These are phyloP conservation scores for Scleroderma bovista DNA, from an alignment of 768 basidiomycete species.

Conservation along the genomic window DNA sequence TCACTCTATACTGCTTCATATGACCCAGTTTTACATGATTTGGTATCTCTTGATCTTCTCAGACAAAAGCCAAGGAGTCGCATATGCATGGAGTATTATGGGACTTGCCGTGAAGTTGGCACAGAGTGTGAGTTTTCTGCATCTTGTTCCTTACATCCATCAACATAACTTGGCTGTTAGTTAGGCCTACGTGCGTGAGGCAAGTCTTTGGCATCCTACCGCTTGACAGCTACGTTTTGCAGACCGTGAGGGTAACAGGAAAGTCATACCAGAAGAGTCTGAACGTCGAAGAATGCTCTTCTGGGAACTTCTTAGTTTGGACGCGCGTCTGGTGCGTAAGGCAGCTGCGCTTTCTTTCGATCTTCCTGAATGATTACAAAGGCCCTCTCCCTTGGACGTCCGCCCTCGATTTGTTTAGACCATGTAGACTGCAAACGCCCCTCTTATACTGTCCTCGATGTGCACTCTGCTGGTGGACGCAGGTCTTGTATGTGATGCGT, in stretches of 20 bases:
- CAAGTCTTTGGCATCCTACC: conserved; percentile 1
- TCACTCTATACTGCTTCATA: conserved; percentile 26
- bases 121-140: conserved; percentile 51
- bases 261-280: conserved; percentile 66
- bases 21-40: conserved; percentile 61
- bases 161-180: conserved; percentile 30
- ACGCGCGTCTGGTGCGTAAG: conserved; percentile 55
- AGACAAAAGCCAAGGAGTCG: conserved; percentile 65
- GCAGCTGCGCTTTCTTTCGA: conserved; percentile 5
- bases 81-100: conserved; percentile 74
- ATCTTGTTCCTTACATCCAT: neutral
- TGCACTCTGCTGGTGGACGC: conserved; percentile 24
- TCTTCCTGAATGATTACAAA: conserved; percentile 20
- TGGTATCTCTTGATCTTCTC: conserved; percentile 74
- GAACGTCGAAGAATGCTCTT: conserved; percentile 65
- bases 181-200: conserved; percentile 58
- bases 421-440: conserved; percentile 58
- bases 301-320: conserved; percentile 71
- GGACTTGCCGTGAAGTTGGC: conserved; percentile 70
- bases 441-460: conserved; percentile 25
- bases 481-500: conserved; percentile 23
- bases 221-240: conserved; percentile 20
- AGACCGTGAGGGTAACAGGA: conserved; percentile 68
- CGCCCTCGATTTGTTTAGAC: conserved; percentile 58
- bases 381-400: conserved; percentile 68